A percentile compares a stretch with the other conserved stretches of the same genome.
phyloP scores from a whole-genome alignment of 2,329 filamentous ascomycete genomes.

The Mycosphaerelloides madeirae region DNA sequence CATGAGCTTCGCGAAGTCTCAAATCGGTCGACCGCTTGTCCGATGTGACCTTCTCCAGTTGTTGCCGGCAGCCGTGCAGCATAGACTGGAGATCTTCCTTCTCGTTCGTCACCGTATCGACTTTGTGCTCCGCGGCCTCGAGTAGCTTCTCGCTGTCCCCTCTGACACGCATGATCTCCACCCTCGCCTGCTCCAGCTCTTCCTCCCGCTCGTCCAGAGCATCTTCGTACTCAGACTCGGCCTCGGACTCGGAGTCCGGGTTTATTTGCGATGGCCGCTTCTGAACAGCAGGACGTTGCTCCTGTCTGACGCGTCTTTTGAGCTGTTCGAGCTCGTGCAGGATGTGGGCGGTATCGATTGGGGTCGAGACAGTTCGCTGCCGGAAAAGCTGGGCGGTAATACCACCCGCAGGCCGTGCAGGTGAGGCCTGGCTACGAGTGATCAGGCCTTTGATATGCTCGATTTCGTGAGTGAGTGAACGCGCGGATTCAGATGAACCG shows the following conservation, averaged over 20 bases:
- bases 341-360: constrained; percentile 18
- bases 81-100: constrained; percentile 25
- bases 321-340: constrained; percentile 27
- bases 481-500: constrained; percentile 5
- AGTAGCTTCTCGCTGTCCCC: constrained; percentile 23
- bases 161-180: constrained; percentile 24
- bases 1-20: constrained; percentile 11
- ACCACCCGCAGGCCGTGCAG: constrained; percentile 13
- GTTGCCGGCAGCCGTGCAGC: constrained; percentile 14
- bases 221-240: constrained; percentile 27
- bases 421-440: constrained; percentile 17
- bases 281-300: constrained; percentile 11
- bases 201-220: constrained; percentile 29
- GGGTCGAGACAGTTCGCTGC: constrained; percentile 13
- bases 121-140: constrained; percentile 31
- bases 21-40: constrained; percentile 14
- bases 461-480: constrained; percentile 21
- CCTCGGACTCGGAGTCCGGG: constrained; percentile 9
- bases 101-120: constrained; percentile 30
- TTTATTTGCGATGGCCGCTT: not conserved
- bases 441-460: constrained; percentile 28
- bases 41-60: constrained; percentile 17
- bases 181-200: constrained; percentile 26
- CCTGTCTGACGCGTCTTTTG: constrained; percentile 28
- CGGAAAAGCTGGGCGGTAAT: constrained; percentile 27